Evolutionary conservation across 2,329 filamentous ascomycete genomes (phyloP).

Genomic region (Emmonsiellopsis sp.): DNA sequence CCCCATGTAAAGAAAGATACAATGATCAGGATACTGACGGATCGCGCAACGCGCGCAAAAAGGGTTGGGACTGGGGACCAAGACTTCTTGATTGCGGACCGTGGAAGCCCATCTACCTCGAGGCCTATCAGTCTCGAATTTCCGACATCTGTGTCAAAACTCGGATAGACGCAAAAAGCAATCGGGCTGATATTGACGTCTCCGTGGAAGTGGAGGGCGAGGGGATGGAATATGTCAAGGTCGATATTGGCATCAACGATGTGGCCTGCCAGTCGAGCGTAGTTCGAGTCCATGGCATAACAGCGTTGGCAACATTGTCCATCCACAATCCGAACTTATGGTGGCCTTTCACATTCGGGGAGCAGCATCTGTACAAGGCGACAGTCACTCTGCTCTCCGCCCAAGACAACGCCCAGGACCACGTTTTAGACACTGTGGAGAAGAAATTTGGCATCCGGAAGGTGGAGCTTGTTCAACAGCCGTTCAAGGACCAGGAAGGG

Average conservation of each 20-base stretch:
- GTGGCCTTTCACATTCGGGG: constrained; percentile 44
- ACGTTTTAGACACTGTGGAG: constrained; percentile 29
- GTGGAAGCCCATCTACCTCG: constrained; percentile 54
- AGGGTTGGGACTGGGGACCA: constrained; percentile 37
- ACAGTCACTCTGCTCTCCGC: constrained; percentile 9
- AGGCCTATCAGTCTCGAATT: constrained; percentile 47
- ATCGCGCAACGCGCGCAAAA: too few relatives aligned
- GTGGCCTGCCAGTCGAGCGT: constrained; percentile 34
- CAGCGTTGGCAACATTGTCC: constrained; percentile 14
- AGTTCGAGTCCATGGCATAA: constrained; percentile 18
- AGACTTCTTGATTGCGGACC: constrained; percentile 47
- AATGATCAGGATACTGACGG: too few relatives aligned
- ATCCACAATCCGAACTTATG: constrained; percentile 36
- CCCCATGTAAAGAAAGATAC: too few relatives aligned
- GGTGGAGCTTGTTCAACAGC: constrained; percentile 21
- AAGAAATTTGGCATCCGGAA: constrained; percentile 42
- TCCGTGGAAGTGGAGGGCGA: constrained; percentile 13
- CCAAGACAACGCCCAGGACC: constrained; percentile 5
- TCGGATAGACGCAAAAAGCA: constrained; percentile 20
- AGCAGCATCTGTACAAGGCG: constrained; percentile 42
- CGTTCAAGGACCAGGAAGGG: constrained; percentile 34
- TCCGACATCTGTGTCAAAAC: constrained; percentile 39
- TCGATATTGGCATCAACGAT: constrained; percentile 3
- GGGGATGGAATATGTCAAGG: neutral
- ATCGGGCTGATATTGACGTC: neutral